phyloP scores from a whole-genome alignment of 345 rosid genomes.

The Draba incana region DNA sequence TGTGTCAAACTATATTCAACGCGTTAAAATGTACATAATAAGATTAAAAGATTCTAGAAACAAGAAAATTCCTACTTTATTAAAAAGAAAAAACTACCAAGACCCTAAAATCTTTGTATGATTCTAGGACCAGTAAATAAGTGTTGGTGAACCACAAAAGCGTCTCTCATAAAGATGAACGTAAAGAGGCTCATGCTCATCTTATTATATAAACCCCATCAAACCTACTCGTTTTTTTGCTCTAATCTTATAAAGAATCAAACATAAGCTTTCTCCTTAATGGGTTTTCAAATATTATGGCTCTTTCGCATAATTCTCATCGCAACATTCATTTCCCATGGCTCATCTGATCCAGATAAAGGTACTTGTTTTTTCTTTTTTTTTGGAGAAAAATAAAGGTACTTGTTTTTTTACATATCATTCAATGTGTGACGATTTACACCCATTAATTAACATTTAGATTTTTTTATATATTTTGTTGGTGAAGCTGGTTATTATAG shows the following conservation, averaged over 20 bases:
- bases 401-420: conserved; percentile 10
- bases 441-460: neutral
- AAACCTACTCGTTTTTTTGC: conserved; percentile 34
- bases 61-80: neutral
- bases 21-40: no score
- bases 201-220: conserved; percentile 42
- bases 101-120: conserved; percentile 43
- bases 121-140: conserved; percentile 27
- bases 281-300: conserved; percentile 37
- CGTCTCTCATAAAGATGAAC: conserved; percentile 35
- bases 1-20: no score
- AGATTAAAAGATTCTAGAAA: neutral
- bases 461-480: neutral
- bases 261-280: conserved; percentile 31
- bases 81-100: conserved; percentile 11
- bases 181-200: conserved; percentile 35
- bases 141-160: conserved; percentile 47
- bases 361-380: conserved; percentile 46
- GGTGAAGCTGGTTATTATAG: conserved; percentile 57
- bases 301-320: conserved; percentile 37
- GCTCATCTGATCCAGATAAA: conserved; percentile 48
- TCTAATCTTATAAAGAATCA: conserved; percentile 23
- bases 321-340: conserved; percentile 36
- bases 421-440: neutral
- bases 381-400: no score